Evolutionary conservation across 495 filamentous ascomycete species (phyloP).

Genomic region (Xylaria bambusicola): DNA sequence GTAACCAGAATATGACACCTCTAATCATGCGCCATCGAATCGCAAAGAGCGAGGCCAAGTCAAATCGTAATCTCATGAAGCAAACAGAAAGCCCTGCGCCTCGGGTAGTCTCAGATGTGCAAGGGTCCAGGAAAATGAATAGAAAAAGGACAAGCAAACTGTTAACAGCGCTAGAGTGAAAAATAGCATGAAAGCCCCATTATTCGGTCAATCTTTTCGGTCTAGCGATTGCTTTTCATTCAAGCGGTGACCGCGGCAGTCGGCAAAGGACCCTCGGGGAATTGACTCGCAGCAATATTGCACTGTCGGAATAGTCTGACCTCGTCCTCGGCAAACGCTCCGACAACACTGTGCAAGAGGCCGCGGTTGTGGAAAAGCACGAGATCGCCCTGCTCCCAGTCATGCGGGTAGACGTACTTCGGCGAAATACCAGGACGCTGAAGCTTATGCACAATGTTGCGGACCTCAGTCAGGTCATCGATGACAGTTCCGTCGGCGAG

Average conservation of each 20-base stretch:
- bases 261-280: slow-evolving; percentile 49
- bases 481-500: slow-evolving; percentile 62
- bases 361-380: slow-evolving; percentile 76
- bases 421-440: slow-evolving; percentile 73
- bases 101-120: background rate
- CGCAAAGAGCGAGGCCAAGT: no score
- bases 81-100: background rate
- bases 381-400: slow-evolving; percentile 73
- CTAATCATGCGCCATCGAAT: no score
- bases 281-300: slow-evolving; percentile 65
- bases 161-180: no score
- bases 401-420: slow-evolving; percentile 67
- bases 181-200: no score
- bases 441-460: slow-evolving; percentile 65
- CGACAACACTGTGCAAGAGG: slow-evolving; percentile 70
- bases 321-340: slow-evolving; percentile 70
- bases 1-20: no score
- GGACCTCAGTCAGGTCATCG: slow-evolving; percentile 64
- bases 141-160: no score
- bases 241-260: background rate
- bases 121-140: background rate
- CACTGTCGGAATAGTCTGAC: slow-evolving; percentile 73
- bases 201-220: no score
- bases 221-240: background rate
- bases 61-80: no score